These are phyloP conservation scores for Podaxis mareebaensis DNA, from an alignment of 768 basidiomycete genomes.

Conservation along the genomic window DNA sequence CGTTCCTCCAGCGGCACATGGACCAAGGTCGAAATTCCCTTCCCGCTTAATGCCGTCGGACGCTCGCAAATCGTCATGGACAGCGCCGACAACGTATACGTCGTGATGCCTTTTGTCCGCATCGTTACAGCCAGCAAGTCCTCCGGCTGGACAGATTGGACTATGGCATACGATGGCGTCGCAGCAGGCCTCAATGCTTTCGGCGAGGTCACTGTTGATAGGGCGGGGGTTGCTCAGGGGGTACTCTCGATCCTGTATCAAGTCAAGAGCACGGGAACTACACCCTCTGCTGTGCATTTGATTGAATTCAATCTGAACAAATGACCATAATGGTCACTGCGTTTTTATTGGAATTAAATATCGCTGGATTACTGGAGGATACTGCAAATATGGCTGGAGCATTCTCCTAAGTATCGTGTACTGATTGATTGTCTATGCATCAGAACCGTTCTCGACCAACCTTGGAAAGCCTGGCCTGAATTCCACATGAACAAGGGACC, in stretches of 20 bases:
- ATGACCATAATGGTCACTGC: conserved; percentile 15
- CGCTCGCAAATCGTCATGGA: conserved; percentile 49
- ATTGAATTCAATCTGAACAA: conserved; percentile 43
- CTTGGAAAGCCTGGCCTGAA: too few species aligned
- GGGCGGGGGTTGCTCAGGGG: conserved; percentile 37
- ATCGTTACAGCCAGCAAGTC: conserved; percentile 46
- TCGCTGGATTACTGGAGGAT: too few species aligned
- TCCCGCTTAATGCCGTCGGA: conserved; percentile 41
- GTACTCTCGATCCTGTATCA: conserved; percentile 45
- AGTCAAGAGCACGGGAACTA: conserved; percentile 39
- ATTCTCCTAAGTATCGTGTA: too few species aligned
- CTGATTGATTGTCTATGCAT: too few species aligned
- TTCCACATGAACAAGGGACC: too few species aligned
- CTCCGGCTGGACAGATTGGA: conserved; percentile 48
- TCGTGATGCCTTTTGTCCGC: conserved; percentile 42
- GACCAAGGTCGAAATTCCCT: conserved; percentile 48
- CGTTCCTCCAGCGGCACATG: conserved; percentile 39
- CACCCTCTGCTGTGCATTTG: conserved; percentile 41
- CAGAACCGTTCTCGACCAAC: too few species aligned
- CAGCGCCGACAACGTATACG: conserved; percentile 41
- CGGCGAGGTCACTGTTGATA: conserved; percentile 47
- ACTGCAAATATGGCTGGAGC: too few species aligned
- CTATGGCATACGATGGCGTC: conserved; percentile 42
- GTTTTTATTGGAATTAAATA: too few species aligned
- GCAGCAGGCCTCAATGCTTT: conserved; percentile 41